phyloP scores from a whole-genome alignment of 345 rosid genomes.

The Pelargonium nanum region DNA sequence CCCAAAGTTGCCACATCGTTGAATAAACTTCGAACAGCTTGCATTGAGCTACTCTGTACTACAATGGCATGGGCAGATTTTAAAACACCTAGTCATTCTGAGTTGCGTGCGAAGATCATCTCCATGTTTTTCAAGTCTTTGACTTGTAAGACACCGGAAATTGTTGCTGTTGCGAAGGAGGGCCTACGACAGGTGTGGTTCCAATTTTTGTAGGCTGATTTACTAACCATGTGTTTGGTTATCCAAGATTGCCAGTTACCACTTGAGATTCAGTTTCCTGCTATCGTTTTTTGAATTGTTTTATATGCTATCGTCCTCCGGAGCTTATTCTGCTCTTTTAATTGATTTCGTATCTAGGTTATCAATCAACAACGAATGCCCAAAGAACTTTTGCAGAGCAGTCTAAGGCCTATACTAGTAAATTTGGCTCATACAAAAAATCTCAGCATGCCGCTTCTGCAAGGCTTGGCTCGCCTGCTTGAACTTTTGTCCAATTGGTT shows the following conservation, averaged over 20 bases:
- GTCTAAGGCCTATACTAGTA: constrained; percentile 94
- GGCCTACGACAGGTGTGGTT: constrained; percentile 83
- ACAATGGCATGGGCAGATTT: constrained; percentile 99
- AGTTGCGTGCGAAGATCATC: constrained; percentile 83
- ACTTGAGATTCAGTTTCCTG: neutral
- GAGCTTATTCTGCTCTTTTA: neutral
- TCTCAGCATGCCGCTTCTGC: constrained; percentile 97
- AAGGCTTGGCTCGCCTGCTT: constrained; percentile 94
- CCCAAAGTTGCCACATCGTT: constrained; percentile 73
- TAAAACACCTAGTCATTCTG: constrained; percentile 69
- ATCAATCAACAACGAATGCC: constrained; percentile 98
- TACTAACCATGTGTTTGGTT: neutral
- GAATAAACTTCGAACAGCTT: constrained; percentile 84
- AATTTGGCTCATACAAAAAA: constrained; percentile 96
- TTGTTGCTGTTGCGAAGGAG: constrained; percentile 97
- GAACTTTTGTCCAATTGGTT: constrained; percentile 97
- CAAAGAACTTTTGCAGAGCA: constrained; percentile 95
- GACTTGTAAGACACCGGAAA: constrained; percentile 92
- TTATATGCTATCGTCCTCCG: neutral
- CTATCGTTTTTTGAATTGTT: neutral
- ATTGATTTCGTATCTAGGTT: constrained; percentile 31
- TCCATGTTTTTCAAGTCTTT: constrained; percentile 97
- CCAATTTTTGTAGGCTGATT: neutral
- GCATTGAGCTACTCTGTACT: constrained; percentile 95
- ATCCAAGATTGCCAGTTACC: neutral